Conservation (phyloP, 768 basidiomycete genomes). For the Lanmaoa pseudosensibilis region DNA sequence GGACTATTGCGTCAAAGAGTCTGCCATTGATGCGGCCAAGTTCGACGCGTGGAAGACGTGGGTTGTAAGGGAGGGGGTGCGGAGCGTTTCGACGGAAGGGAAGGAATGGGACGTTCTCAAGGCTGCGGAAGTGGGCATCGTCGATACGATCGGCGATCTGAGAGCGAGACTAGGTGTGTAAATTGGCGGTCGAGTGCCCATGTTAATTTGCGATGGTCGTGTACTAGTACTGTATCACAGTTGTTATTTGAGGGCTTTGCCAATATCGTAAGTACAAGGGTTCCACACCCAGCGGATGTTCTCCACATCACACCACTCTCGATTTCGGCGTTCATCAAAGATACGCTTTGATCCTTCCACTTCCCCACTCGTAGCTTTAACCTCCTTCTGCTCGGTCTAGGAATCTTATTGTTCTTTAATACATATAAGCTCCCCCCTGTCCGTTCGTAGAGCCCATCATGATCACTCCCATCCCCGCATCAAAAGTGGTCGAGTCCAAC, state of each 20-base stretch:
- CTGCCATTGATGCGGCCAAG: slow-evolving; percentile 54
- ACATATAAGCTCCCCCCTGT: neutral
- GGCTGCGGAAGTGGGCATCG: slow-evolving; percentile 35
- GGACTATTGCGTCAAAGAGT: slow-evolving; percentile 72
- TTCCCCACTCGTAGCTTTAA: neutral
- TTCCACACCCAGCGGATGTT: neutral
- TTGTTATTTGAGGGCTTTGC: neutral
- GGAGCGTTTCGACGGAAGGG: slow-evolving; percentile 37
- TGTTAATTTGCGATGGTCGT: neutral
- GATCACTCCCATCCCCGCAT: neutral
- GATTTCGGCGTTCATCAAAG: neutral
- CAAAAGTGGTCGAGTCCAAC: neutral
- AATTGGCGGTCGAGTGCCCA: neutral
- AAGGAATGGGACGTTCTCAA: slow-evolving; percentile 40
- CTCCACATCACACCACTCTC: neutral
- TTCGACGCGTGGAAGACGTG: slow-evolving; percentile 47
- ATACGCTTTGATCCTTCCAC: neutral
- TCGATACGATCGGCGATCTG: slow-evolving; percentile 32
- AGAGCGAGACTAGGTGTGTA: slow-evolving; percentile 22
- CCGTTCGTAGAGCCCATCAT: neutral
- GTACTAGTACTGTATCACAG: neutral
- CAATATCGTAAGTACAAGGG: too few relatives aligned
- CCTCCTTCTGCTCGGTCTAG: neutral
- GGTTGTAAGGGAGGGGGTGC: slow-evolving; percentile 50
- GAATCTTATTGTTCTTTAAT: neutral